These are phyloP conservation scores for Globisporangium carolinianum DNA, from an alignment of 352 stramenopile species.

Conservation along the genomic window DNA sequence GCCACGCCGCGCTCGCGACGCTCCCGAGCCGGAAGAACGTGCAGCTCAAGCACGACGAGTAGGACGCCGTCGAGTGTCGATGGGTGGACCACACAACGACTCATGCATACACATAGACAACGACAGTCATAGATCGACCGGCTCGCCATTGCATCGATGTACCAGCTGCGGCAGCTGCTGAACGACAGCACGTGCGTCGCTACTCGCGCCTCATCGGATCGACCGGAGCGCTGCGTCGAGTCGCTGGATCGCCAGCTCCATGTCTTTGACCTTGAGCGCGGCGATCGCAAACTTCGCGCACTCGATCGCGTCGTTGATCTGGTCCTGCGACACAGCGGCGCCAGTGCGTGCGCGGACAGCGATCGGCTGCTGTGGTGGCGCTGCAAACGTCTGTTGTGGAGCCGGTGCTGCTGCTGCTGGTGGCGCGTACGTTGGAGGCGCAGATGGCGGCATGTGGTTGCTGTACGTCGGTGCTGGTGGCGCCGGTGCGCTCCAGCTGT, in stretches of 20 bases:
- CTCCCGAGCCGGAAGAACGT: constrained; percentile 67
- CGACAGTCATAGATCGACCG: too few relatives aligned
- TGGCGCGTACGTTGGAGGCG: constrained; percentile 3
- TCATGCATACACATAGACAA: too few relatives aligned
- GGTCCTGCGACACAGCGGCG: constrained; percentile 44
- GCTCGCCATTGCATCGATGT: too few relatives aligned
- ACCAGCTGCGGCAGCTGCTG: too few relatives aligned
- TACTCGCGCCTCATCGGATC: constrained; percentile 34
- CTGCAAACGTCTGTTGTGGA: constrained; percentile 2
- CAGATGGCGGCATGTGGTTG: constrained; percentile 1
- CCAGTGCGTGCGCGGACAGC: constrained; percentile 23
- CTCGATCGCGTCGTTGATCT: constrained; percentile 82
- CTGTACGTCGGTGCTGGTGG: constrained; percentile 6
- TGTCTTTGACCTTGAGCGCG: constrained; percentile 80
- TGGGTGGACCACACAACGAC: too few relatives aligned
- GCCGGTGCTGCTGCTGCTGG: constrained; percentile 2
- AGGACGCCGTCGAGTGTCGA: background rate
- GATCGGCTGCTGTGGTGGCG: background rate
- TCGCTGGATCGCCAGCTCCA: constrained; percentile 69
- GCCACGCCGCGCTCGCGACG: constrained; percentile 53
- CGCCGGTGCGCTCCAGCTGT: constrained; percentile 4
- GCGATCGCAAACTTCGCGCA: constrained; percentile 78
- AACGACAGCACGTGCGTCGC: too few relatives aligned
- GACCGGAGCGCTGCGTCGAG: constrained; percentile 68
- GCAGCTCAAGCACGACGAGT: constrained; percentile 40